Evolutionary conservation across 2,329 filamentous ascomycete species (phyloP).

Genomic region (Nemania sp.): DNA sequence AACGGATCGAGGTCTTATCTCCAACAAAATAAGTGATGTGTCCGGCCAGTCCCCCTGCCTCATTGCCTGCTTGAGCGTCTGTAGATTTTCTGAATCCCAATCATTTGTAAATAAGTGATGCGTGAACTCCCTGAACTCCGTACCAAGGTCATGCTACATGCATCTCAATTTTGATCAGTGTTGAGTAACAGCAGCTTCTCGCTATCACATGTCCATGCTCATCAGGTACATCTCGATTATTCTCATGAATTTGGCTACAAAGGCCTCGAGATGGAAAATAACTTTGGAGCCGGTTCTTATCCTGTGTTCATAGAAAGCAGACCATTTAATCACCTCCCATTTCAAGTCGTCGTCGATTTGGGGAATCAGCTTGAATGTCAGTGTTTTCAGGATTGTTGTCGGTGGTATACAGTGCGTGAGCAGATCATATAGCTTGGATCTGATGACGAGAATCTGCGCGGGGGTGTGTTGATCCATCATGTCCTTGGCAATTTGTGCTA

Average conservation of each 20-base stretch:
- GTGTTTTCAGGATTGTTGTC: conserved; percentile 89
- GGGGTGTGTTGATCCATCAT: conserved; percentile 95
- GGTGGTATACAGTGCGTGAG: conserved; percentile 96
- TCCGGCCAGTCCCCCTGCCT: too few relatives aligned
- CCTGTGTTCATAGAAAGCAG: conserved; percentile 94
- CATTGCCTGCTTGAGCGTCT: too few relatives aligned
- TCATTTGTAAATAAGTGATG: too few relatives aligned
- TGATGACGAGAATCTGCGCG: conserved; percentile 80
- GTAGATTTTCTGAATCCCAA: background rate
- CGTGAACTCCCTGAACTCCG: conserved; percentile 28
- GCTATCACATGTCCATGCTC: conserved; percentile 72
- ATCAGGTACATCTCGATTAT: conserved; percentile 89
- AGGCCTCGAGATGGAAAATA: conserved; percentile 97
- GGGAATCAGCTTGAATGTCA: conserved; percentile 89
- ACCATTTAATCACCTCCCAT: conserved; percentile 91
- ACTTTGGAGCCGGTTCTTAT: conserved; percentile 92
- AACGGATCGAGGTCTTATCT: conserved; percentile 10
- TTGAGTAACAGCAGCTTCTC: background rate
- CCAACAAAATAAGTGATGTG: background rate
- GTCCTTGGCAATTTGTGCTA: conserved; percentile 85
- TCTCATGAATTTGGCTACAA: conserved; percentile 98
- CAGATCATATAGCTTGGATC: conserved; percentile 94
- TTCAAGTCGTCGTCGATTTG: conserved; percentile 89
- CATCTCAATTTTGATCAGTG: conserved; percentile 3
- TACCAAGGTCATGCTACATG: conserved; percentile 1